Percentiles rank a stretch among this genome's conserved stretches.
These are phyloP conservation scores for Shiraia bambusicola DNA, from an alignment of 2,329 filamentous ascomycete genomes.

Conservation along the genomic window DNA sequence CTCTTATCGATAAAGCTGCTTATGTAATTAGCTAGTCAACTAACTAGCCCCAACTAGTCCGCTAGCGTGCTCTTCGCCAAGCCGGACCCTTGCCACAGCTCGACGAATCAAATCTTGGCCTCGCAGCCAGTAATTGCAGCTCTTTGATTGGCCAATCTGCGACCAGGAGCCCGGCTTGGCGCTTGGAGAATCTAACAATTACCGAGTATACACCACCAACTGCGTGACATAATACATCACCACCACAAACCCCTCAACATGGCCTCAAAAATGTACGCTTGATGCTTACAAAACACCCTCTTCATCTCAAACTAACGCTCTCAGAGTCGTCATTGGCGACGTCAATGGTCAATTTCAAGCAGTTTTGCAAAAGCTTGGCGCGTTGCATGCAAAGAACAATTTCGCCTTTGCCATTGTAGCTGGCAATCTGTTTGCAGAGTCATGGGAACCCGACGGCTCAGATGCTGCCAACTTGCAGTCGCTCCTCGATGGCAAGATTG, in stretches of 20 bases:
- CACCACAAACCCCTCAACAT: conserved; percentile 38
- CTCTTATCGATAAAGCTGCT: conserved; percentile 22
- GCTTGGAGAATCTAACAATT: too few relatives aligned
- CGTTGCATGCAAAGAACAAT: conserved; percentile 80
- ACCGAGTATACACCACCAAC: too few relatives aligned
- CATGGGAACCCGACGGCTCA: conserved; percentile 48
- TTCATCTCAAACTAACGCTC: conserved; percentile 9
- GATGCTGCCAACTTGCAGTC: conserved; percentile 61
- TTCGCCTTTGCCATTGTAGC: conserved; percentile 84
- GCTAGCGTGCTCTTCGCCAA: conserved; percentile 14
- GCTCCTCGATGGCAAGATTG: conserved; percentile 71
- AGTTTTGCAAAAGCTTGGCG: conserved; percentile 76
- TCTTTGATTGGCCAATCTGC: too few relatives aligned
- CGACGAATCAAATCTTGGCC: too few relatives aligned
- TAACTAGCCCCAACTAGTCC: too few relatives aligned
- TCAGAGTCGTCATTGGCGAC: conserved; percentile 77
- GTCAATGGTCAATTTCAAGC: conserved; percentile 75
- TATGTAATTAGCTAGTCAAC: too few relatives aligned
- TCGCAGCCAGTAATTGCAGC: too few relatives aligned
- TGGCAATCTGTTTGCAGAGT: conserved; percentile 75
- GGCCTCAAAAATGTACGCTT: conserved; percentile 58
- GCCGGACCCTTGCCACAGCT: too few relatives aligned
- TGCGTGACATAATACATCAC: too few relatives aligned
- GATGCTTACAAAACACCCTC: too few relatives aligned
- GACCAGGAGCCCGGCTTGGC: too few relatives aligned